Conservation (phyloP, 2,329 filamentous ascomycete species). For the Colletotrichum camelliae region DNA sequence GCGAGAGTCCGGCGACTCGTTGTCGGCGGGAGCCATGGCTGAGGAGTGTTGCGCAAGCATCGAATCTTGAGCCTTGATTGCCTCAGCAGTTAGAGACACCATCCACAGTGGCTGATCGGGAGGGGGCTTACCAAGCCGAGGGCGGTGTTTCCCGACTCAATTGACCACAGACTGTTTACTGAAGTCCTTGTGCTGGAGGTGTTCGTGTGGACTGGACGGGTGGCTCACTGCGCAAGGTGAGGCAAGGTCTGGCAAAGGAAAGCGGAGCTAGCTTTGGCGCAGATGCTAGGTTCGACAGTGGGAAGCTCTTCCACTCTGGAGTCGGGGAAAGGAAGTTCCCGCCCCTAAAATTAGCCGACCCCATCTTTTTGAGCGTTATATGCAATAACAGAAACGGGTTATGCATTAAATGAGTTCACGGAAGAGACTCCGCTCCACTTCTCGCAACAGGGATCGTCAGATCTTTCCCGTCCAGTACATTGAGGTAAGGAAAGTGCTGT, state of each 20-base stretch:
- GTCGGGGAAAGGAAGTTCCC: constrained; percentile 23
- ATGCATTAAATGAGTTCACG: background rate
- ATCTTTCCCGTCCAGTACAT: background rate
- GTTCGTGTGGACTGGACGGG: background rate
- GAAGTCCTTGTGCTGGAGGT: background rate
- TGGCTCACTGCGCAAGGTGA: background rate
- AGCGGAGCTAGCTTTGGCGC: constrained; percentile 11
- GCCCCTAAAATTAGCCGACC: constrained; percentile 17
- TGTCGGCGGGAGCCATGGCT: constrained; percentile 15
- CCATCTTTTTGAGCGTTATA: background rate
- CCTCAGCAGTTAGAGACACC: background rate
- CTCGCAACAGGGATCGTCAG: background rate
- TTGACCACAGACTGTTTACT: constrained; percentile 1
- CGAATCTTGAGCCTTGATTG: background rate
- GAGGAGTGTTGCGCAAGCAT: constrained; percentile 21
- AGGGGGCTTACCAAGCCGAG: constrained; percentile 4
- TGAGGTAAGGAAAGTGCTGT: background rate
- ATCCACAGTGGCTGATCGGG: constrained; percentile 1
- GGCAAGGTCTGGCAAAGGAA: constrained; percentile 1
- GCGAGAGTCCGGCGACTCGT: constrained; percentile 15
- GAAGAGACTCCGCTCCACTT: background rate
- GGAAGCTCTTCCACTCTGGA: constrained; percentile 3
- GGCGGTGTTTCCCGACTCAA: background rate
- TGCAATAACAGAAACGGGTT: background rate
- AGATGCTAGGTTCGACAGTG: background rate